Conservation (phyloP, 106 monocot species). For the Vanilla planifolia region DNA sequence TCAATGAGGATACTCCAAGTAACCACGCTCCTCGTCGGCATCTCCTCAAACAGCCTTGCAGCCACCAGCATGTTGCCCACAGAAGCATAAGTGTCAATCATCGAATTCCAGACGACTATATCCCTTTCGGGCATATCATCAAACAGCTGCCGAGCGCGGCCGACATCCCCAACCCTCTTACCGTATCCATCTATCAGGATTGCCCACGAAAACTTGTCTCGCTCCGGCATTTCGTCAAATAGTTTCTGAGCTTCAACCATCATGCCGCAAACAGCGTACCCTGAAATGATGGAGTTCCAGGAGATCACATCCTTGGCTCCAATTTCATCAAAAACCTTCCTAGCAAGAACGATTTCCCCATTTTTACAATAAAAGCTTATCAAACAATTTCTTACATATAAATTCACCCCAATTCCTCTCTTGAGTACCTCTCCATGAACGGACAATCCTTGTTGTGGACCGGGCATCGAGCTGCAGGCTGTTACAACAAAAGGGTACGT, state of each 20-base stretch:
- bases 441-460: background rate
- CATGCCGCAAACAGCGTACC: slow-evolving; percentile 19
- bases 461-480: slow-evolving; percentile 21
- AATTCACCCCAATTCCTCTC: slow-evolving; percentile 19
- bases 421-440: slow-evolving; percentile 34
- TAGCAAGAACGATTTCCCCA: slow-evolving; percentile 14
- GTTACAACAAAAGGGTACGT: slow-evolving; percentile 47
- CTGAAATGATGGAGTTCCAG: slow-evolving; percentile 56
- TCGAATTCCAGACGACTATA: slow-evolving; percentile 54
- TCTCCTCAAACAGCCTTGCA: slow-evolving; percentile 36
- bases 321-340: slow-evolving; percentile 32
- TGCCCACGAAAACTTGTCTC: slow-evolving; percentile 46
- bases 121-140: slow-evolving; percentile 25
- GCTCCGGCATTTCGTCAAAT: slow-evolving; percentile 53
- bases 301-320: slow-evolving; percentile 29
- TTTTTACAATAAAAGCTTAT: slow-evolving; percentile 31
- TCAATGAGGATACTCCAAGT: slow-evolving; percentile 52
- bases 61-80: slow-evolving; percentile 25
- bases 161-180: slow-evolving; percentile 19
- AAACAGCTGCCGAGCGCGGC: slow-evolving; percentile 31
- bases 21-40: slow-evolving; percentile 40
- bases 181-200: slow-evolving; percentile 50
- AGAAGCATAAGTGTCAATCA: slow-evolving; percentile 35
- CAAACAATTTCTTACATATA: slow-evolving; percentile 29
- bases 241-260: slow-evolving; percentile 29